Base-by-base conservation (phyloP, 179 eudicot genomes). In the Nepenthes alata region DNA sequence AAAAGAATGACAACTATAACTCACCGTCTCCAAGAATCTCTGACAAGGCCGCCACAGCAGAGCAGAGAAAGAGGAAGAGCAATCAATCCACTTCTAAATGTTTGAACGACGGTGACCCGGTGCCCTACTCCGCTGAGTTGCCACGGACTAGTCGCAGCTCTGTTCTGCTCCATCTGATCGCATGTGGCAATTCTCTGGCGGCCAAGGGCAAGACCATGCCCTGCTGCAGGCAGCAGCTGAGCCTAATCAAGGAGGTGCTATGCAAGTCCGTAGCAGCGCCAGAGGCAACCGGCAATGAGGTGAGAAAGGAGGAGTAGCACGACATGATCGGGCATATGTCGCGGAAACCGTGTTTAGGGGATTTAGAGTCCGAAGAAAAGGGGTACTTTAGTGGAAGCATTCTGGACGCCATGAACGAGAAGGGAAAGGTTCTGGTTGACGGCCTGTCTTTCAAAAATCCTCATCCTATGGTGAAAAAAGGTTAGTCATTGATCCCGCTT, bases 311-410 rank as follows among this genome's bases (percentile, higher is more conserved):
- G 60, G 77, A 61, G 14, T 85, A 71, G 39, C 82, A 70, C 63
- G 71, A 69, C 50, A 83, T 80, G 84, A 82, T 88, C 0, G 75
- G 72, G 60, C 89, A 71, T 66, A 89, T 91, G 89, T 84, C 98
- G 12, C 96, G 88, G 73, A 89, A 91, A 67, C 98, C 98, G 1
- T 48, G 96, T 73, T 91, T 91, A 35, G 91, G 98, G 68, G 82
- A 82, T 53, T 64, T 77, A 55, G 91, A 84, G 51, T 67, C 82
- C 0, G 86, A 91, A 67, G 98, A 89, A 72, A 91, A 83, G 62
- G 98, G 84, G 82, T 91, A 82, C 39, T 91, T 88, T 58, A 91
- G 98, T 64, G 98, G 98, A 48, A 91, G 95, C 35, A 89, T 91
- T 36, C 81, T 84, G 49, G 96, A 85, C 75, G 58, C 85, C 3